These are phyloP conservation scores for Theileria luwenshuni DNA, from an alignment of 169 alveolate genomes.

Conservation along the genomic window DNA sequence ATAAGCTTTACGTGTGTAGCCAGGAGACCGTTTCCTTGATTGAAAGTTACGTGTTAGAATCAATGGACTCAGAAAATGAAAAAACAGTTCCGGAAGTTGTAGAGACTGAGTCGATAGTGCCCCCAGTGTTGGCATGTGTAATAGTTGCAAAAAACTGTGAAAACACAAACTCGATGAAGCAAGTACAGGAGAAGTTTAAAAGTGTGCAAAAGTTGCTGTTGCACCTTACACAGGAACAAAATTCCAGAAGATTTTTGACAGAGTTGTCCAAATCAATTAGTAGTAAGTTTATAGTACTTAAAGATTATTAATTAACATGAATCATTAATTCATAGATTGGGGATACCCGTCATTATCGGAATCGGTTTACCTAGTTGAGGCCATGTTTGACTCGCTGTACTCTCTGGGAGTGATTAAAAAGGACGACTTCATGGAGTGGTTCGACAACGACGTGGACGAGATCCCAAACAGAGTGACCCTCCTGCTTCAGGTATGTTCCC, in stretches of 20 bases:
- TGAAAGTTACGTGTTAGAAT: constrained; percentile 30
- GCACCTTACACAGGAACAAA: constrained; percentile 24
- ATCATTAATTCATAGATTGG: constrained; percentile 23
- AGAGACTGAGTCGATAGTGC: constrained; percentile 47
- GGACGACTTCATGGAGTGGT: constrained; percentile 47
- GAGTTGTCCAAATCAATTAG: constrained; percentile 51
- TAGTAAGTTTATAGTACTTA: neutral
- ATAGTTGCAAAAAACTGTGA: constrained; percentile 55
- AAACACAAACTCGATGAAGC: constrained; percentile 24
- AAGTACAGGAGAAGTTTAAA: constrained; percentile 23
- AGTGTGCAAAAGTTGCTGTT: constrained; percentile 31
- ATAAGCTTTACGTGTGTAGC: constrained; percentile 43
- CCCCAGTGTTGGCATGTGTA: constrained; percentile 59
- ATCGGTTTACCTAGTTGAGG: constrained; percentile 63
- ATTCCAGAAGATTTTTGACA: constrained; percentile 37
- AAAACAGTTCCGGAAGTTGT: constrained; percentile 28
- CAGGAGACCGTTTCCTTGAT: constrained; percentile 34
- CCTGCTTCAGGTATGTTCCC: constrained; percentile 63
- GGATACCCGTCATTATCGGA: constrained; percentile 51
- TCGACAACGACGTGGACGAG: constrained; percentile 45
- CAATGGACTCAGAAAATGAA: constrained; percentile 15
- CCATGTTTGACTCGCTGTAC: constrained; percentile 61
- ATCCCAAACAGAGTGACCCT: constrained; percentile 60
- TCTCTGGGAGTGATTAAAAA: constrained; percentile 28
- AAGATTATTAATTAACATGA: neutral